Evolutionary conservation across 2,329 filamentous ascomycete species (phyloP), one percentile per base, ranked within the genome.

Genomic region (Aspergillus sp.): DNA sequence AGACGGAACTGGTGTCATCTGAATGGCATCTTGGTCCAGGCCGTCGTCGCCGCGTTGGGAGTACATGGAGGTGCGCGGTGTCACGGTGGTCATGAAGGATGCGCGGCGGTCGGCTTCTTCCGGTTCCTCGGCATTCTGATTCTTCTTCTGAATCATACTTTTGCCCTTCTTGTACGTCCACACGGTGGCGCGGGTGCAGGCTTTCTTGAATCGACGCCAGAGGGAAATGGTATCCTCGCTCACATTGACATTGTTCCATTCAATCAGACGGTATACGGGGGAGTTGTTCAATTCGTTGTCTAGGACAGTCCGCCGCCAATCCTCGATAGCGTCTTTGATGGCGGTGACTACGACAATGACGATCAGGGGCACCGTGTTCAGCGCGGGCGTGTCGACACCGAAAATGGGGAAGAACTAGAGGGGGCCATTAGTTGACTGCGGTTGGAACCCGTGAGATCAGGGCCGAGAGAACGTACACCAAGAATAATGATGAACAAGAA

Each of bases 221-320:
- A 82, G 38, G 1, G 89, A 91, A 40, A 99, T 82, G 56, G 90
- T 86, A 64, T 96, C 93, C 60, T 91, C 89, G 36, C 88, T 84
- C 13, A 92, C 90, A 62, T 99, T 99, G 62, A 96, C 91, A 63
- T 99, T 99, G 60, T 87, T 82, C 86, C 89, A 97, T 57, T 92
- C 87, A 11, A 90, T 79, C 17, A 99, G 78, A 53, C 93, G 85
- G 72, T 99, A 93, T 9, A 97, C 90, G 0, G 92, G 89, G 2
- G 94, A 94, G 68, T 99, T 97, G 74, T 99, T 99, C 56, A 99
- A 80, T 65, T 96, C 89, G 59, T 87, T 95, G 69, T 99, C 94
- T 41, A 96, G 84, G 40, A 91, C 79, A 0, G 93, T 97, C 73
- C 94, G 82, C 62, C 94, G 83, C 78, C 90, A 97, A 74, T 99